Base-by-base conservation (phyloP, 441 rosid species). In the Bruguiera hainesii region DNA sequence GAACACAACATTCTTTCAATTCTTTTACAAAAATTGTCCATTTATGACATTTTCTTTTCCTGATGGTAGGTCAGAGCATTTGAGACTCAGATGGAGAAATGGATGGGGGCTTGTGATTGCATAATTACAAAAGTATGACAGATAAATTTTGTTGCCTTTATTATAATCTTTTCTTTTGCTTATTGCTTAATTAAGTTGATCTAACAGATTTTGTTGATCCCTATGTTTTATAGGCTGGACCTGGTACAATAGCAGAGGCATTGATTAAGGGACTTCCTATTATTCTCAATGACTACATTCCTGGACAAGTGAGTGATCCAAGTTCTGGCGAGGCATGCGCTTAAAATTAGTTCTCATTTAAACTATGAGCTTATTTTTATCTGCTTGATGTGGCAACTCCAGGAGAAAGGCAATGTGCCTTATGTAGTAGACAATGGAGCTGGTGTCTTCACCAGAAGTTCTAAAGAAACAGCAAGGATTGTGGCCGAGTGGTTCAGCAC, bases 51-150 rank as follows among this genome's bases (percentile, higher is more conserved):
- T 9, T 35, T 56, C 8, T 71, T 13, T 66, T 35, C 35, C n/a
- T 31, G 60, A 58, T 56, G 73, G 65, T 39, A 94, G 98, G 83
- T 95, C 70, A 71, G 96, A 85, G 98, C 94, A 46, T 91, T 95
- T 5, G 97, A 95, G 77, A 90, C 88, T 13, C 87, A 85, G 65
- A 95, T 95, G 97, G 90, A 89, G 92, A 95, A 90, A 77, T 95
- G 99, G 99, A 95, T 95, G 98, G 98, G 97, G 76, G 91, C 95
- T 79, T 86, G 93, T 75, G 94, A 94, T 83, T 91, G 98, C 91
- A 86, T 90, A 75, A 95, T 95, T 37, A 95, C 99, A 13, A 95
- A 95, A 69, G 98, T 82, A 82, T 37, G 74, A 31, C 56, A 0
- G 0, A 58, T 20, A 20, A 55, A 67, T 55, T 20, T 55, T 64